Evolutionary conservation across 2,329 filamentous ascomycete genomes (phyloP).

Genomic region (Ambrosiella cleistominuta): DNA sequence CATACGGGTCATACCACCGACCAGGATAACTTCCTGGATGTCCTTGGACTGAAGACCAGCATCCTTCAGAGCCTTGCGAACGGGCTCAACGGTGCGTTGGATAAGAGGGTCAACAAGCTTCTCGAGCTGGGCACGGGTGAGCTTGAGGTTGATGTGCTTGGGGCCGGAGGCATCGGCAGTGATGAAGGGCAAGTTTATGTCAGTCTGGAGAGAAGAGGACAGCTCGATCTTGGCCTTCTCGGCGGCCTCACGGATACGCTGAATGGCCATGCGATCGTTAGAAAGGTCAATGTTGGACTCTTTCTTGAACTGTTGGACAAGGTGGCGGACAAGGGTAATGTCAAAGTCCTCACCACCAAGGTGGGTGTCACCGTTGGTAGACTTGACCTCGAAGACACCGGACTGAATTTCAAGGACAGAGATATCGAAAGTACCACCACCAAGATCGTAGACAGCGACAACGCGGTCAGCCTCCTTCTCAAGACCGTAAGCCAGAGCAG

Average conservation of each 20-base stretch:
- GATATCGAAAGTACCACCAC: constrained; percentile 98
- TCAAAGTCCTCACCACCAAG: constrained; percentile 98
- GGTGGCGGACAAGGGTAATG: constrained; percentile 80
- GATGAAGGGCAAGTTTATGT: constrained; percentile 98
- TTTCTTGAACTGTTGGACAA: constrained; percentile 93
- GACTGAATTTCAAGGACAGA: constrained; percentile 94
- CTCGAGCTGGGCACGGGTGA: constrained; percentile 85
- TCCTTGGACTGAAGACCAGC: constrained; percentile 80
- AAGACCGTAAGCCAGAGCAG: constrained; percentile 85
- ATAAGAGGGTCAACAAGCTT: constrained; percentile 82
- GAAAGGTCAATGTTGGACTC: constrained; percentile 82
- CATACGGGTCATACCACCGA: constrained; percentile 99
- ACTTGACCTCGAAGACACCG: constrained; percentile 98
- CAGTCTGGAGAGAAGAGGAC: constrained; percentile 84
- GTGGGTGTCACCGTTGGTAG: constrained; percentile 96
- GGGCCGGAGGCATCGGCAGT: constrained; percentile 88
- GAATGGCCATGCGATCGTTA: constrained; percentile 90
- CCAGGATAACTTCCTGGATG: constrained; percentile 93
- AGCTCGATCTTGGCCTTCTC: constrained; percentile 99
- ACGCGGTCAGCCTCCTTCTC: constrained; percentile 85
- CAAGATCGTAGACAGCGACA: constrained; percentile 92
- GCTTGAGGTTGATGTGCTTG: constrained; percentile 96
- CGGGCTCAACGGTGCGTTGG: constrained; percentile 69
- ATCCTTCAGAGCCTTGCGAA: constrained; percentile 94
- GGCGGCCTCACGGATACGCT: constrained; percentile 94